Evolutionary conservation across 2,329 filamentous ascomycete genomes (phyloP).

Genomic region (Cladophialophora exuberans): DNA sequence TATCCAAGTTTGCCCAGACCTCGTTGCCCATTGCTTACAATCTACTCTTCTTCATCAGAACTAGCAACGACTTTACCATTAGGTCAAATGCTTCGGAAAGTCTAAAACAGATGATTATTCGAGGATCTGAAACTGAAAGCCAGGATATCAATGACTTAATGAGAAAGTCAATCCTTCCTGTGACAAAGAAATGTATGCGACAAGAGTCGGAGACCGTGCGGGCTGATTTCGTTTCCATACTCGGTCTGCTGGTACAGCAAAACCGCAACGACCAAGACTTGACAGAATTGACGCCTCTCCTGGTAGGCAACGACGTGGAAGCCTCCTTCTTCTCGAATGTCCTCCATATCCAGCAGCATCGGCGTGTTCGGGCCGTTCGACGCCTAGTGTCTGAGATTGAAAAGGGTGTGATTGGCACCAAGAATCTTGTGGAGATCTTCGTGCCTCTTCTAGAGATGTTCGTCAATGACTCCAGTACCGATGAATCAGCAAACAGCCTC

Average conservation of each 20-base stretch:
- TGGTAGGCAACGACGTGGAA: conserved; percentile 73
- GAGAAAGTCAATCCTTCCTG: conserved; percentile 68
- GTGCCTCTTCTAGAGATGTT: conserved; percentile 93
- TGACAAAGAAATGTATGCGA: conserved; percentile 74
- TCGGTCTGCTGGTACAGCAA: conserved; percentile 75
- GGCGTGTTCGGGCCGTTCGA: conserved; percentile 80
- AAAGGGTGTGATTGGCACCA: conserved; percentile 67
- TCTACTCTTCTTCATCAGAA: conserved; percentile 80
- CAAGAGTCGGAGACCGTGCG: conserved; percentile 83
- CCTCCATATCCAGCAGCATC: conserved; percentile 83
- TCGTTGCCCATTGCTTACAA: conserved; percentile 91
- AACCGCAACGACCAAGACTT: conserved; percentile 73
- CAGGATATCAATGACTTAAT: conserved; percentile 62
- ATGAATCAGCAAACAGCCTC: conserved; percentile 77
- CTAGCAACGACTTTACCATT: conserved; percentile 86
- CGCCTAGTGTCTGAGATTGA: conserved; percentile 71
- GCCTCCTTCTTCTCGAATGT: conserved; percentile 91
- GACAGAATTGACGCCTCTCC: conserved; percentile 71
- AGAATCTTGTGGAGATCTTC: conserved; percentile 83
- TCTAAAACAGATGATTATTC: conserved; percentile 76
- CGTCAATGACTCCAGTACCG: conserved; percentile 79
- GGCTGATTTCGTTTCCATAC: conserved; percentile 76
- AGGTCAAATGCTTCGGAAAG: conserved; percentile 80
- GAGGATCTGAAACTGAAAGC: conserved; percentile 51
- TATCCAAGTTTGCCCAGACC: conserved; percentile 64